A percentile compares a stretch with the other conserved stretches of the same genome.
These are phyloP conservation scores for Tetragonia tetragonoides DNA, from an alignment of 148 eudicot species.

Conservation along the genomic window DNA sequence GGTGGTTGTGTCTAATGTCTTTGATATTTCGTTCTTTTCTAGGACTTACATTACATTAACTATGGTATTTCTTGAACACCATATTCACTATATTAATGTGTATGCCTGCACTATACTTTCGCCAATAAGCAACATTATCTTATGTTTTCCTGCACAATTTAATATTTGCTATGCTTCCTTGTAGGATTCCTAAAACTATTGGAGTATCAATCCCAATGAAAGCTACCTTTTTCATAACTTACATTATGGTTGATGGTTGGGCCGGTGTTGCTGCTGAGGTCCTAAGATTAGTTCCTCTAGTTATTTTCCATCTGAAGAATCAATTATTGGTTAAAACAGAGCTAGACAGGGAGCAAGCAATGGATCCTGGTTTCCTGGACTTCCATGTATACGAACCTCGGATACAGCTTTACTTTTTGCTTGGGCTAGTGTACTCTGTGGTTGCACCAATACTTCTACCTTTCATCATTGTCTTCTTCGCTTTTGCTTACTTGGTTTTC, in stretches of 20 bases:
- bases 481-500: constrained; percentile 54
- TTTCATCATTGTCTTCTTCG: constrained; percentile 64
- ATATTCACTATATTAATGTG: background rate
- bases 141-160: constrained; percentile 2
- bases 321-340: constrained; percentile 62
- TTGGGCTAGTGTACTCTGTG: constrained; percentile 54
- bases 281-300: constrained; percentile 47
- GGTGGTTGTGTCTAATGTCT: no score
- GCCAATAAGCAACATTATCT: background rate
- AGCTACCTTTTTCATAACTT: constrained; percentile 68
- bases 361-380: constrained; percentile 61
- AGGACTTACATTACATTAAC: no score
- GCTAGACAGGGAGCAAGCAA: constrained; percentile 55
- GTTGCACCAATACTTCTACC: constrained; percentile 62
- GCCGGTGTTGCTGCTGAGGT: constrained; percentile 66
- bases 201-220: constrained; percentile 70
- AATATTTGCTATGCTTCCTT: constrained; percentile 8
- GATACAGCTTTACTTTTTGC: constrained; percentile 60
- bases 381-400: constrained; percentile 57
- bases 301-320: constrained; percentile 52
- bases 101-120: background rate
- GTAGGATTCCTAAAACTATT: constrained; percentile 57
- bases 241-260: constrained; percentile 73
- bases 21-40: no score
- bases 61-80: no score